These are phyloP conservation scores for Leccinum rimulosum DNA, from an alignment of 768 basidiomycete genomes.

Conservation along the genomic window DNA sequence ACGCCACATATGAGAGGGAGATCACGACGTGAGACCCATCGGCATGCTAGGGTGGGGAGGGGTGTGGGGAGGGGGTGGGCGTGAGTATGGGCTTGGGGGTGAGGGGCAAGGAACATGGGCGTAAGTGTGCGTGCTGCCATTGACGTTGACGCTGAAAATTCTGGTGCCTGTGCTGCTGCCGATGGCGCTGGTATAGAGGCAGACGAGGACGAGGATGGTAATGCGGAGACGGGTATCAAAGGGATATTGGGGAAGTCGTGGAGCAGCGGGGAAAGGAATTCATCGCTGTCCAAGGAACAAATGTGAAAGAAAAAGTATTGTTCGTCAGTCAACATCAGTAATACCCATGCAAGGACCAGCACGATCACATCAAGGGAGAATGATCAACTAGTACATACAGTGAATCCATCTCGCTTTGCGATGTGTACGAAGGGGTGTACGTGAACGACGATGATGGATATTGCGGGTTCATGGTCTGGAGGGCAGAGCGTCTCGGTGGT, in stretches of 20 bases:
- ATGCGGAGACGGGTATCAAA: neutral
- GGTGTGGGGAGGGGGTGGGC: neutral
- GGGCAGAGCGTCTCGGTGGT: neutral
- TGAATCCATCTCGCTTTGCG: conserved; percentile 1
- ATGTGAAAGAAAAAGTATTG: neutral
- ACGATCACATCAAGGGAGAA: neutral
- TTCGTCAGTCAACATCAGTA: neutral
- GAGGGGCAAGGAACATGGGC: neutral
- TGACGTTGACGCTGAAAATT: neutral
- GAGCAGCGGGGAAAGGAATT: conserved; percentile 14
- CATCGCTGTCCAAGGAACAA: conserved; percentile 10
- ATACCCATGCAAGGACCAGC: neutral
- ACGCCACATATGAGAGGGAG: conserved; percentile 9
- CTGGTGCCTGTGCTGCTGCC: no score
- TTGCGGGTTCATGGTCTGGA: neutral
- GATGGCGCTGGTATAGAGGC: neutral
- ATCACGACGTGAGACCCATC: conserved; percentile 5
- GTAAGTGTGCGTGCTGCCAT: neutral
- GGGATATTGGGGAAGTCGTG: neutral
- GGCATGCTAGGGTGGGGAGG: conserved; percentile 2
- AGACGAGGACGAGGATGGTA: neutral
- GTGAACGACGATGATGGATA: neutral
- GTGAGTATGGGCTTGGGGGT: neutral
- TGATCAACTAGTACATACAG: conserved; percentile 8
- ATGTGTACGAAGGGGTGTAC: neutral